Evolutionary conservation across 1,284 basidiomycete genomes (phyloP), one percentile per base, ranked within the genome.

Genomic region (Sporisorium sorghi): DNA sequence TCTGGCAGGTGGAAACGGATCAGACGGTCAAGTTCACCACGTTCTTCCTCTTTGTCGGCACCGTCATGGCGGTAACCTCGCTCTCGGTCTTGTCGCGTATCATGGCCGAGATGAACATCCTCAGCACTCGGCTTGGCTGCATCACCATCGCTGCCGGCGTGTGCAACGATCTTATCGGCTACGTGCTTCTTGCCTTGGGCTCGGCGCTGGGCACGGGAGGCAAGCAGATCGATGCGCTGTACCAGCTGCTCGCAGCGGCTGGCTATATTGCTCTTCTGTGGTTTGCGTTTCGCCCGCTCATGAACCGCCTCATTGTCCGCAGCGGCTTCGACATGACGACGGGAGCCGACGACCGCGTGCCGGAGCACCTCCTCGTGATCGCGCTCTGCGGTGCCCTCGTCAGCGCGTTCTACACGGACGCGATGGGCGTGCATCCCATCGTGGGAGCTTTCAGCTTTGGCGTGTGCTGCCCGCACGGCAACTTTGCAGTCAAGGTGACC

Each of bases 1-100:
- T 79, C 46, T 79, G 65, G 62, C 52, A 66, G 24, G 15, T 65
- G 19, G 64, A 70, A 21, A 77, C 73, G 8, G 76, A 76, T 19
- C 61, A 64, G 19, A 63, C 74, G 23, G 58, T 72, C 54, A 55
- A 66, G 39, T 79, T 79, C 44, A 73, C 76, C 33, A 76, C 76
- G 39, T 78, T 79, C 46, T 73, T 79, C 54, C 68, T 78, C 58
- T 79, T 79, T 46, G 75, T 79, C 12, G 78, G 65, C 50, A 79
- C 78, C 9, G 72, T 75, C 35, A 79, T 79, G 78, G 74, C 77
- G 14, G 78, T 79, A 24, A 79, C 78, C 12, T 67, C 63, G 24
- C 63, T 79, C 10, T 65, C 61, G 39, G 74, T 78, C 5, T 65
- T 78, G 15, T 75, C 66, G 0, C 56, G 77, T 9, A 70, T 79